A percentile compares a stretch with the other conserved stretches of the same genome.
Evolutionary conservation across 202 grass and related monocot species (phyloP).

Genomic region (Setaria italica): DNA sequence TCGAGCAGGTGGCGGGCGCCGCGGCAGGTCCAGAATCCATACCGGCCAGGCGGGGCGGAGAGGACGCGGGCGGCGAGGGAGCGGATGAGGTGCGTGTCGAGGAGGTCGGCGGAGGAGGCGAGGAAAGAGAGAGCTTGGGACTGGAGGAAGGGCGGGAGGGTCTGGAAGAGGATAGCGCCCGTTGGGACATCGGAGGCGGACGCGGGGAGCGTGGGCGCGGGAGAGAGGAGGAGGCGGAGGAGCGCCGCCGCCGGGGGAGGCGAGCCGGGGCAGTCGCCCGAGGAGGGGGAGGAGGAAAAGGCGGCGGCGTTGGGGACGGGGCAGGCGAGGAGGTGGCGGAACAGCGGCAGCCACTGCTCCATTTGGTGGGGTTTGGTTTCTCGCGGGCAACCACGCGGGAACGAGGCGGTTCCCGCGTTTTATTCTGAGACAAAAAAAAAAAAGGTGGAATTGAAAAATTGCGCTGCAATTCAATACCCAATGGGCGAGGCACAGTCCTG

Average conservation of each 20-base stretch:
- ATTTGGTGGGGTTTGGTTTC: conserved; percentile 34
- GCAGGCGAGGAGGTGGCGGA: conserved; percentile 65
- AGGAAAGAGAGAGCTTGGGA: conserved; percentile 84
- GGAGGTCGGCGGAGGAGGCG: conserved; percentile 42
- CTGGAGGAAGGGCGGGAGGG: conserved; percentile 67
- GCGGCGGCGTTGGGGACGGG: conserved; percentile 47
- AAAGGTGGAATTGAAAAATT: too few relatives aligned
- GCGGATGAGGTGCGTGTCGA: conserved; percentile 49
- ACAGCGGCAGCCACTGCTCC: conserved; percentile 74
- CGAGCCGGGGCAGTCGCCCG: conserved; percentile 31
- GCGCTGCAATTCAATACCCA: background rate
- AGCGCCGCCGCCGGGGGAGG: conserved; percentile 44
- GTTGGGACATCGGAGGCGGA: conserved; percentile 18
- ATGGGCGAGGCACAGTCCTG: too few relatives aligned
- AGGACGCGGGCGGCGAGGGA: conserved; percentile 47
- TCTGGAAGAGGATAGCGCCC: conserved; percentile 56
- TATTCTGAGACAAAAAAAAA: background rate
- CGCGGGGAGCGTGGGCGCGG: conserved; percentile 9
- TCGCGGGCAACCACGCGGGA: background rate
- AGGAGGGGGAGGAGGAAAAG: conserved; percentile 45
- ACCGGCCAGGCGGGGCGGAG: background rate
- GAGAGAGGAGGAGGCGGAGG: conserved; percentile 61
- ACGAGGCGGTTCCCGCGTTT: background rate
- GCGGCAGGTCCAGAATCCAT: conserved; percentile 55
- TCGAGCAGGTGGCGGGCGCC: conserved; percentile 80